These are phyloP conservation scores for Hypoxylon subgilvum DNA, from an alignment of 495 filamentous ascomycete species.

Conservation along the genomic window DNA sequence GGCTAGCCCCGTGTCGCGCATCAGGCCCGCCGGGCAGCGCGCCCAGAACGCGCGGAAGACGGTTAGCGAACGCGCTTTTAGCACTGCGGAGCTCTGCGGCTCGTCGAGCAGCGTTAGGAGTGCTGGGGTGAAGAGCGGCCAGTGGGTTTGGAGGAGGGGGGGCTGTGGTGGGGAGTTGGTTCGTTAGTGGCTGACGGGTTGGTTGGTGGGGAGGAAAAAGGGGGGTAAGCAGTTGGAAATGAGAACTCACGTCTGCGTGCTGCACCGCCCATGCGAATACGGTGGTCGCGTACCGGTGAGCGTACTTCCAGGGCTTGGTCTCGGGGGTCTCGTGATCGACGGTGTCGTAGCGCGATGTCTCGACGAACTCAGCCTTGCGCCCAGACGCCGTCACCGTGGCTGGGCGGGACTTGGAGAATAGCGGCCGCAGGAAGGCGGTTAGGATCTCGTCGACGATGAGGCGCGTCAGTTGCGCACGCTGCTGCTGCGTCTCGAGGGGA, in stretches of 20 bases:
- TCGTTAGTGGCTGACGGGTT: neutral
- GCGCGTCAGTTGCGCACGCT: constrained; percentile 11
- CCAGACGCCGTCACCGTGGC: constrained; percentile 64
- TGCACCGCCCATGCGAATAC: constrained; percentile 70
- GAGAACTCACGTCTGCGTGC: constrained; percentile 52
- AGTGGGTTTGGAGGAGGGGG: constrained; percentile 53
- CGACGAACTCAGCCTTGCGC: constrained; percentile 58
- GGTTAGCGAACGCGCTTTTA: constrained; percentile 62
- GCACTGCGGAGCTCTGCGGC: constrained; percentile 44
- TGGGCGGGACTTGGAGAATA: constrained; percentile 69
- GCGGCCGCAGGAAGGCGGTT: constrained; percentile 62
- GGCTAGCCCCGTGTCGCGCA: too few species aligned
- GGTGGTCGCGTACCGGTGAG: constrained; percentile 64
- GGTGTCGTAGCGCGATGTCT: constrained; percentile 43
- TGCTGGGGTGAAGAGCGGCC: constrained; percentile 83
- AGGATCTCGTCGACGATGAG: constrained; percentile 64
- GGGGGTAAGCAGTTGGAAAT: neutral
- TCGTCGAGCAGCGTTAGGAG: constrained; percentile 83
- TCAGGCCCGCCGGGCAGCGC: too few species aligned
- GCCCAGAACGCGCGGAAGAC: constrained; percentile 67
- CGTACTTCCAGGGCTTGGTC: constrained; percentile 78
- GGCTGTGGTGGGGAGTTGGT: constrained; percentile 1
- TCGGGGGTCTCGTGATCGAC: constrained; percentile 55
- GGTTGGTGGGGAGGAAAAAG: neutral
- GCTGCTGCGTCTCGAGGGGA: neutral